Conservation (phyloP, 108 stramenopile genomes). For the Nannochloropsis gaditana region DNA sequence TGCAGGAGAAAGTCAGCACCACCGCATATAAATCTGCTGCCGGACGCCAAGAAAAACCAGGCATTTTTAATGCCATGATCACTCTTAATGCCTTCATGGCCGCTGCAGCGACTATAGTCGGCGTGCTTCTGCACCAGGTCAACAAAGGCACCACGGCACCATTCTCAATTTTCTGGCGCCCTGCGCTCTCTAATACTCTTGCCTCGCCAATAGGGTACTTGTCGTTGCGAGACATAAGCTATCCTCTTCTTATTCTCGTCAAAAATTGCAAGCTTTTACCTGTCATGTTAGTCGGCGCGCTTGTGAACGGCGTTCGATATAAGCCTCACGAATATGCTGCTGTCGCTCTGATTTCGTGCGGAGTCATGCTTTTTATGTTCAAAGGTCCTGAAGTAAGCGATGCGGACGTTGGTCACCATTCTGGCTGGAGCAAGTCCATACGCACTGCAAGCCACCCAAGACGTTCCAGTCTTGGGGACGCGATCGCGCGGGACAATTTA, state of each 20-base stretch:
- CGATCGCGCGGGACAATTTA: slow-evolving; percentile 4
- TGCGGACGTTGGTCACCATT: neutral
- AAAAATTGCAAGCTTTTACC: slow-evolving; percentile 21
- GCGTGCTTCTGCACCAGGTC: neutral
- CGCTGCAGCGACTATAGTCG: neutral
- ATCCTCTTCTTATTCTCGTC: slow-evolving; percentile 16
- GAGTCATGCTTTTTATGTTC: slow-evolving; percentile 21
- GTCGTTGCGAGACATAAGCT: slow-evolving; percentile 20
- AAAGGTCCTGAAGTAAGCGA: neutral
- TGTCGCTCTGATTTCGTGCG: slow-evolving; percentile 4
- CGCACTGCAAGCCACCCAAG: neutral
- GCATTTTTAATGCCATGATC: slow-evolving; percentile 17
- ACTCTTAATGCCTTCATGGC: slow-evolving; percentile 24
- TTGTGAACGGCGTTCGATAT: neutral
- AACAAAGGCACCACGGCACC: neutral
- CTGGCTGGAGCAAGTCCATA: neutral
- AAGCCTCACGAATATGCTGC: neutral
- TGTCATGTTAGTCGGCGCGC: slow-evolving; percentile 13
- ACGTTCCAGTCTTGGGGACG: neutral
- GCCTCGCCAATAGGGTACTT: slow-evolving; percentile 24
- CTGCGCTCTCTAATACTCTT: neutral
- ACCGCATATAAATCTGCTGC: neutral
- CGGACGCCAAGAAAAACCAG: neutral
- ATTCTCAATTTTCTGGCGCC: neutral
- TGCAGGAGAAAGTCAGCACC: slow-evolving; percentile 12